Evolutionary conservation across 1,284 basidiomycete genomes (phyloP).

Genomic region (Apiotrichum akiyoshidainum): DNA sequence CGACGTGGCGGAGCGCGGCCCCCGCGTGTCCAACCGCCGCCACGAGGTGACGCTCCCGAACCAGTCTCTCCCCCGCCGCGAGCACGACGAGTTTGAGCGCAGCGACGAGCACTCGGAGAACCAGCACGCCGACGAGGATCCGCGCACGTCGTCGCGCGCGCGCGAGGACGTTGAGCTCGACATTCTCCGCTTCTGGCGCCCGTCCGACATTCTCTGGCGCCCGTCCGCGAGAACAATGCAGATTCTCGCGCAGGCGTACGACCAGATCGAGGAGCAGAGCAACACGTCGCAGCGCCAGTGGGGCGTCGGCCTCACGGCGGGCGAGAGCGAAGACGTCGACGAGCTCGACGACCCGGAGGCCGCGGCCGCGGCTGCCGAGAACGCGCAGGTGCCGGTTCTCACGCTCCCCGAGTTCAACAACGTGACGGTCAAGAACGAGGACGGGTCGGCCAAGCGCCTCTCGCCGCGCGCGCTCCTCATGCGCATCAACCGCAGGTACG

Average conservation of each 20-base stretch:
- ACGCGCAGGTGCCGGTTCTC: slow-evolving; percentile 3
- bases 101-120: too few relatives aligned
- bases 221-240: slow-evolving; percentile 32
- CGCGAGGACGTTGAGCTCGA: slow-evolving; percentile 5
- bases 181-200: slow-evolving; percentile 37
- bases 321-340: slow-evolving; percentile 26
- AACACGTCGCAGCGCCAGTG: slow-evolving; percentile 19
- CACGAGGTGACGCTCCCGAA: slow-evolving; percentile 11
- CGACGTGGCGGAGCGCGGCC: slow-evolving; percentile 17
- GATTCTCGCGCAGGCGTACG: slow-evolving; percentile 36
- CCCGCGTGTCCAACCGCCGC: slow-evolving; percentile 35
- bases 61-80: not conserved
- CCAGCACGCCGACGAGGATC: too few relatives aligned
- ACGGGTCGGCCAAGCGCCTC: slow-evolving; percentile 25
- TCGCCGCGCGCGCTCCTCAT: slow-evolving; percentile 33
- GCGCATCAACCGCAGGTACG: slow-evolving; percentile 38
- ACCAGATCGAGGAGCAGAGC: slow-evolving; percentile 33
- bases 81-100: not conserved
- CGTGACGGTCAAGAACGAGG: slow-evolving; percentile 24
- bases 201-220: slow-evolving; percentile 42
- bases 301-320: slow-evolving; percentile 20
- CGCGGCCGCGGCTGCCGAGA: too few relatives aligned
- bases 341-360: slow-evolving; percentile 25
- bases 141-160: too few relatives aligned
- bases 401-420: slow-evolving; percentile 28